Evolutionary conservation across 2,329 filamentous ascomycete species (phyloP), one percentile per base, ranked within the genome.

Genomic region (Aphanoascus verrucosus): DNA sequence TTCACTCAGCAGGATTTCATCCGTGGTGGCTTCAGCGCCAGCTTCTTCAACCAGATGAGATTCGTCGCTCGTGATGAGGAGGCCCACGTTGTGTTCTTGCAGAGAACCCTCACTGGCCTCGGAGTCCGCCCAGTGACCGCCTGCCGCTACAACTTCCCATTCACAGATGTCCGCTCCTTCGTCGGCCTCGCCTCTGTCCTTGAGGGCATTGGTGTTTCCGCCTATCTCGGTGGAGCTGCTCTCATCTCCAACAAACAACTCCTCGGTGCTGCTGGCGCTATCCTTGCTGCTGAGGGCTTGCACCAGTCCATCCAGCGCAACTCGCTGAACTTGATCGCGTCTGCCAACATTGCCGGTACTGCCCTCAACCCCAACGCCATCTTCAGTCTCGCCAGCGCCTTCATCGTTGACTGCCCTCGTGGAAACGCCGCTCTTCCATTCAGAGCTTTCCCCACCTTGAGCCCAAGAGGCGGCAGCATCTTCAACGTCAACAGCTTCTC

Each of bases 201-300:
- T 31, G 79, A 82, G 62, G 75, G 74, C 52, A 77, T 82, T 40
- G 79, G 78, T 58, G 75, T 80, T 49, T 77, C 74, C 31, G 78
- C 78, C 17, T 83, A 83, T 67, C 75, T 85, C 44, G 79, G 80
- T 44, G 82, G 81, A 15, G 82, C 82, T 5, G 75, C 76, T 20
- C 71, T 72, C 55, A 82, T 81, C 57, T 73, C 76, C 56, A 74
- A 76, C 64, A 76, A 79, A 57, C 69, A 70, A 19, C 83, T 83
- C 67, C 69, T 85, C 44, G 78, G 77, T 0, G 76, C 76, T 3
- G 82, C 82, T 1, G 82, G 77, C 23, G 77, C 77, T 53, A 81
- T 86, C 62, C 71, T 86, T 34, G 80, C 79, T 31, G 77, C 84
- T 53, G 82, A 85, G 62, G 75, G 82, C 32, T 77, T 82, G 8